Evolutionary conservation across 2,329 filamentous ascomycete genomes (phyloP), one percentile per base, ranked within the genome.

Genomic region (Cladorrhinum sp.): DNA sequence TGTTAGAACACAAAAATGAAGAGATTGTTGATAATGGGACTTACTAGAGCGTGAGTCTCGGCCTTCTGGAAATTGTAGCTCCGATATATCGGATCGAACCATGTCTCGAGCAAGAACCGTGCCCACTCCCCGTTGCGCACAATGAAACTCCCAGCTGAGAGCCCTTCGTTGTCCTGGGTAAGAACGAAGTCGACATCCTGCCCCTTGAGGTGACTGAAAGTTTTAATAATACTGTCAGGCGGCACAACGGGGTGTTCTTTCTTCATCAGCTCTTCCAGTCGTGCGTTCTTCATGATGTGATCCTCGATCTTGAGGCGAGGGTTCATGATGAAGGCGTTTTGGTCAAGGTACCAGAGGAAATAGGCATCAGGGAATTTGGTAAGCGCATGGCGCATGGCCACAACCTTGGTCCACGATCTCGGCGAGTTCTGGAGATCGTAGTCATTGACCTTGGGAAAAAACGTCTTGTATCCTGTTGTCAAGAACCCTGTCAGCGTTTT

Each of bases 61-160:
- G 92, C 93, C 74, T 96, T 97, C 71, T 96, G 91, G 71, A 99
- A 99, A 72, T 96, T 96, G 77, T 99, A 99, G 67, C 83, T 90
- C 65, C 94, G 84, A 76, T 96, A 99, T 49, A 98, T 79, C 53
- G 95, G 95, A 73, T 98, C 92, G 71, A 95, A 96, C 95, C 95
- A 99, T 1, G 91, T 89, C 73, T 99, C 95, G 18, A 98, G 76
- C 71, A 99, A 91, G 79, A 90, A 99, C 71, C 89, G 90, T 50
- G 91, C 90, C 91, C 94, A 99, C 59, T 95, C 91, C 21, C 93
- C 92, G 63, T 89, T 91, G 64, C 86, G 83, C 12, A 99, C 73
- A 14, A 98, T 79, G 64, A 96, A 89, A 75, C 91, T 96, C 10
- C 86, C 86, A 16, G 87, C 83, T 24, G 86, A 86, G 57, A 99